Conservation (phyloP, 2,329 filamentous ascomycete genomes). For the Phyllosticta paracitricarpa region DNA sequence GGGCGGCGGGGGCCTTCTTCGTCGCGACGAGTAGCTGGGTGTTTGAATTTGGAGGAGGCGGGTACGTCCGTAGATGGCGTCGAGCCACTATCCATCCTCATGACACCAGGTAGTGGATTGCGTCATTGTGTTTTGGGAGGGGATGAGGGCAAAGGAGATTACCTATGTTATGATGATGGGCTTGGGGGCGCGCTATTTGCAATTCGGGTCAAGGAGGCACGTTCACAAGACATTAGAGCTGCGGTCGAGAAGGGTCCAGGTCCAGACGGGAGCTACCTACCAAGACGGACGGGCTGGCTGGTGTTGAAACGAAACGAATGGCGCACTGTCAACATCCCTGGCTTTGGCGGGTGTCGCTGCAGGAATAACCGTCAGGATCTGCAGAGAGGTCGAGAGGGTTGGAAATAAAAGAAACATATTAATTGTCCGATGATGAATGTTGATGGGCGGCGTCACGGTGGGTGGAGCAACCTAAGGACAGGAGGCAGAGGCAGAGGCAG, state of each 20-base stretch:
- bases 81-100: neutral
- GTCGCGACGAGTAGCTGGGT: neutral
- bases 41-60: neutral
- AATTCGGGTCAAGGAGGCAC: neutral
- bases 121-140: neutral
- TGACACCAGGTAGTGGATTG: neutral
- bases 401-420: neutral
- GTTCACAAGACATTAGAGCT: neutral
- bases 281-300: neutral
- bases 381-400: neutral
- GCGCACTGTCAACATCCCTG: neutral
- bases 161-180: neutral
- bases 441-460: neutral
- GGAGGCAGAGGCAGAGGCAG: neutral
- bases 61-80: neutral
- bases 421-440: too few relatives aligned
- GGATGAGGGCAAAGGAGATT: neutral
- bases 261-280: neutral
- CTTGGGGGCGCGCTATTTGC: neutral
- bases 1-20: neutral
- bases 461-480: neutral
- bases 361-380: neutral
- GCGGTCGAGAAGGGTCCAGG: neutral
- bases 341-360: neutral
- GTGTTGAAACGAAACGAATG: neutral